Conservation (phyloP, 345 rosid genomes). For the Eucalyptus cloeziana region DNA sequence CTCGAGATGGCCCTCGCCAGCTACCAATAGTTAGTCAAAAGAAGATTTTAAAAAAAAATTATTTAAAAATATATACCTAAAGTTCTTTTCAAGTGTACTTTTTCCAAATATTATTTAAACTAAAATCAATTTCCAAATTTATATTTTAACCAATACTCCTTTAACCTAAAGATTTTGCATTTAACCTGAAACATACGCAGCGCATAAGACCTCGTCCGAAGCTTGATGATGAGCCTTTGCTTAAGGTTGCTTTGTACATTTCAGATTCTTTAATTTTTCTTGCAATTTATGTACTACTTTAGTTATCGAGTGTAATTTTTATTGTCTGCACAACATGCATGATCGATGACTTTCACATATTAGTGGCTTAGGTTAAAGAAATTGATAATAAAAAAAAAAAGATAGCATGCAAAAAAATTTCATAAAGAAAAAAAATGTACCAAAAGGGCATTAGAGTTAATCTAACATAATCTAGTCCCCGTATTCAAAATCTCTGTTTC, state of each 20-base stretch:
- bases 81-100: no score
- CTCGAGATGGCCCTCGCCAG: no score
- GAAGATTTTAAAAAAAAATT: no score
- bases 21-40: no score
- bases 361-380: neutral
- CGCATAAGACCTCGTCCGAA: neutral
- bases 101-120: no score
- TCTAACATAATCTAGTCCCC: neutral
- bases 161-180: no score
- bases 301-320: neutral
- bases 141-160: no score
- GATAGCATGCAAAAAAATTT: neutral
- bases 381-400: neutral
- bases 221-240: neutral
- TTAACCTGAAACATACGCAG: no score
- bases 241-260: neutral
- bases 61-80: no score
- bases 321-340: neutral
- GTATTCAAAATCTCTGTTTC: neutral
- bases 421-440: neutral
- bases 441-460: neutral
- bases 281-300: neutral
- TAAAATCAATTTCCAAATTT: no score
- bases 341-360: neutral
- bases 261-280: neutral